These are phyloP conservation scores for Teunomyces pallodes DNA, from an alignment of 805 yeast genomes.

Conservation along the genomic window DNA sequence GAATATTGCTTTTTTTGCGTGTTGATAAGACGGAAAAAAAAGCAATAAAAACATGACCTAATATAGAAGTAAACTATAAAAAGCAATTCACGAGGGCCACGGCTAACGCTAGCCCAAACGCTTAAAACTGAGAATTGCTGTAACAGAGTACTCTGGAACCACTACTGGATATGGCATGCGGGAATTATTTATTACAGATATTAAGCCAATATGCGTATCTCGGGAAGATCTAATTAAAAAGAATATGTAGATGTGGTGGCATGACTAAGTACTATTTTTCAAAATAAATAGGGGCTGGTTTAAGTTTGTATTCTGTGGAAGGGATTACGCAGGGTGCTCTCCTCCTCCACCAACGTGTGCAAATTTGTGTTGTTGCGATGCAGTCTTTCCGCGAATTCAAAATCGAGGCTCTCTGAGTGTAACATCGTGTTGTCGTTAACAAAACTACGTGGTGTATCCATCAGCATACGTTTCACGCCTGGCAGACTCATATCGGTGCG, in stretches of 20 bases:
- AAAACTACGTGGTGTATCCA: neutral
- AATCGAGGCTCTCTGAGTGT: neutral
- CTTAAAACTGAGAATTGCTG: neutral
- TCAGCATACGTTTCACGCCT: constrained; percentile 19
- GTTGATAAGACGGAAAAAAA: constrained; percentile 2
- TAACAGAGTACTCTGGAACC: neutral
- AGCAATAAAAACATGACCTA: constrained; percentile 2
- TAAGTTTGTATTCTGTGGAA: neutral
- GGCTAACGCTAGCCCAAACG: neutral
- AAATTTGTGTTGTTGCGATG: neutral
- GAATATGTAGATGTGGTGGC: too few species aligned
- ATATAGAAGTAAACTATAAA: neutral
- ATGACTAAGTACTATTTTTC: neutral
- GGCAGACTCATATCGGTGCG: constrained; percentile 44
- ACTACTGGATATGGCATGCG: neutral
- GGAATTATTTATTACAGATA: neutral
- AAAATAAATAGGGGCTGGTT: neutral
- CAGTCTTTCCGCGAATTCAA: neutral
- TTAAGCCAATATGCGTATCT: neutral
- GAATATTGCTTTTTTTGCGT: neutral
- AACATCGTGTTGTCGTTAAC: neutral
- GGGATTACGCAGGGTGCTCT: neutral
- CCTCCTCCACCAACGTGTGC: constrained; percentile 1
- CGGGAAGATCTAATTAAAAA: neutral
- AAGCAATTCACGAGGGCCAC: neutral